A percentile compares a stretch with the other conserved stretches of the same genome.
phyloP scores from a whole-genome alignment of 139 green algal species.

The Chlorella sp. region DNA sequence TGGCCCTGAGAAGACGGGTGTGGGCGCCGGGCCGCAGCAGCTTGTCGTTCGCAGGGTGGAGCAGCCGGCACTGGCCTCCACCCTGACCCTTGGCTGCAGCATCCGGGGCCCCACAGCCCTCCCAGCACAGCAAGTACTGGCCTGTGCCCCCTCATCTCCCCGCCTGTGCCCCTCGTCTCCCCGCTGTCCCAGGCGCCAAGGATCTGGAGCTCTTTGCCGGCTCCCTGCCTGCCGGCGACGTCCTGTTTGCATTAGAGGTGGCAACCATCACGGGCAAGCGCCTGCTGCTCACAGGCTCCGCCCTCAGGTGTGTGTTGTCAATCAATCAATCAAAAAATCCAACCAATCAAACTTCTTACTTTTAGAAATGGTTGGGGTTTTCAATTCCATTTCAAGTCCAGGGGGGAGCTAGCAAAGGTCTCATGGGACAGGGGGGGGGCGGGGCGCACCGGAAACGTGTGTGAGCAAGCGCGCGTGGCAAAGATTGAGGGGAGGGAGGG shows the following conservation, averaged over 20 bases:
- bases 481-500: too few relatives aligned
- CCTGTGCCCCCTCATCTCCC: background rate
- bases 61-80: too few relatives aligned
- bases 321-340: too few relatives aligned
- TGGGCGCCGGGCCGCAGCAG: too few relatives aligned
- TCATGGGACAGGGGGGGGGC: too few relatives aligned
- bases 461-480: background rate
- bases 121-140: background rate
- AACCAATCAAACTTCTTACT: too few relatives aligned
- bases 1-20: too few relatives aligned
- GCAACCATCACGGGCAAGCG: background rate
- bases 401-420: too few relatives aligned
- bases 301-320: background rate
- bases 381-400: too few relatives aligned
- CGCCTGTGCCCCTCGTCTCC: background rate
- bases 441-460: background rate
- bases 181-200: constrained; percentile 8
- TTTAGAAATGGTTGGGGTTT: too few relatives aligned
- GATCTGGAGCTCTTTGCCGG: constrained; percentile 43
- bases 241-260: constrained; percentile 14
- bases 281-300: constrained; percentile 10
- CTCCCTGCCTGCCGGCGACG: background rate
- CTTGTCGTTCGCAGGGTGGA: too few relatives aligned
- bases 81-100: too few relatives aligned
- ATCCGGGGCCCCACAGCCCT: background rate